phyloP scores from a whole-genome alignment of 2,329 filamentous ascomycete genomes.

The Fusarium protoensiforme region DNA sequence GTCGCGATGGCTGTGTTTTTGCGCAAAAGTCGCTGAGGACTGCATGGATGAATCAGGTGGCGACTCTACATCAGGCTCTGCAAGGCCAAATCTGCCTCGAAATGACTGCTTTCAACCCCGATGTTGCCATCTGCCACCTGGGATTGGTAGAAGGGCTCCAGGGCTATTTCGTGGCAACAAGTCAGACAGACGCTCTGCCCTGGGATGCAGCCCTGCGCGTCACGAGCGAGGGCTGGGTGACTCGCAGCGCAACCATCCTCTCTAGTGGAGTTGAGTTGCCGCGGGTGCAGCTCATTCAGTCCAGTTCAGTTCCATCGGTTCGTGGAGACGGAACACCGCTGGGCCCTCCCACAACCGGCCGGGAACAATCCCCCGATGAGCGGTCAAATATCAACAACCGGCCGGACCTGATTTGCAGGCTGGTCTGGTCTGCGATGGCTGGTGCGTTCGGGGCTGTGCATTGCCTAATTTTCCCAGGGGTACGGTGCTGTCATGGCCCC shows the following conservation, averaged over 20 bases:
- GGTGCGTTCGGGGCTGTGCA: background rate
- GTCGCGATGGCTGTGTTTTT: background rate
- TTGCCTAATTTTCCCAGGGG: background rate
- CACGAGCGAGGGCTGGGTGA: slow-evolving; percentile 31
- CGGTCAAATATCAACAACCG: background rate
- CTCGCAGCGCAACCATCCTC: slow-evolving; percentile 15
- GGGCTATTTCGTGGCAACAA: background rate
- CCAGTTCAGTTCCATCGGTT: background rate
- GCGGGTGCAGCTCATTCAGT: no score
- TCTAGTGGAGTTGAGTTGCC: background rate
- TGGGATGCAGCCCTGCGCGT: slow-evolving; percentile 22
- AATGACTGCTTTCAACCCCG: background rate
- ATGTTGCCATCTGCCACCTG: background rate
- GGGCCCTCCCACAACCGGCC: background rate
- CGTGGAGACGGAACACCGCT: background rate
- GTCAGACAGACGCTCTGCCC: slow-evolving; percentile 2
- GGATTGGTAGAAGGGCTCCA: background rate
- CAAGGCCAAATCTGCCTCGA: background rate
- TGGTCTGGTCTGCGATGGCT: background rate
- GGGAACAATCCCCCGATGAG: background rate
- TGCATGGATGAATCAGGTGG: slow-evolving; percentile 11
- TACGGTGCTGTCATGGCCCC: background rate
- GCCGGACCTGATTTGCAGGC: background rate
- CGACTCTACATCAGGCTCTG: background rate
- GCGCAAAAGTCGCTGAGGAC: slow-evolving; percentile 7